phyloP scores from a whole-genome alignment of 306 rosid species.

The Alnus glutinosa region DNA sequence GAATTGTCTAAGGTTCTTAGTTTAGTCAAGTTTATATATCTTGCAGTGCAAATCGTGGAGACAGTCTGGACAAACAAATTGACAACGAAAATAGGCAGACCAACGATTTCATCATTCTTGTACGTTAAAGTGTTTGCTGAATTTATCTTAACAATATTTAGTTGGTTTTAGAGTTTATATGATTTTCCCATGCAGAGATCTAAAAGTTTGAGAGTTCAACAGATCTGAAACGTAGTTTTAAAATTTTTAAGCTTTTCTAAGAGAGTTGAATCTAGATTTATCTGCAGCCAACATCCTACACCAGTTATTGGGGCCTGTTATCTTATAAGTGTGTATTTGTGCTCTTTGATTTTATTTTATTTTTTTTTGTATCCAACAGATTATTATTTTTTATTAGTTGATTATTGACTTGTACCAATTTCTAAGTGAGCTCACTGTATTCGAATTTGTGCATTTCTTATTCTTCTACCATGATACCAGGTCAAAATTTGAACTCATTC shows the following conservation, averaged over 20 bases:
- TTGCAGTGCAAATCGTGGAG: constrained; percentile 68
- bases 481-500: constrained; percentile 12
- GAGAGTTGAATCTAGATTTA: neutral
- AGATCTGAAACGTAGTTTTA: neutral
- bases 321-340: neutral
- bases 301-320: neutral
- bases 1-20: constrained; percentile 22
- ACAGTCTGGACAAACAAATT: constrained; percentile 60
- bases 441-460: neutral
- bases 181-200: constrained; percentile 8
- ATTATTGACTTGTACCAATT: neutral
- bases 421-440: constrained; percentile 12
- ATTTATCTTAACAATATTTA: constrained; percentile 14
- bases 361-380: neutral
- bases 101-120: constrained; percentile 65
- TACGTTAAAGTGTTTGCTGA: constrained; percentile 37
- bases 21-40: constrained; percentile 28
- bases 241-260: neutral
- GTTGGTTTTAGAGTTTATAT: constrained; percentile 15
- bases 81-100: constrained; percentile 52
- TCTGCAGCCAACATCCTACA: neutral
- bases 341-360: too few species aligned
- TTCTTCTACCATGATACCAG: neutral
- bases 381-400: neutral
- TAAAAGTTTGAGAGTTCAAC: constrained; percentile 16